A percentile compares a stretch with the other conserved stretches of the same genome.
These are phyloP conservation scores for Punctularia strigosozonata DNA, from an alignment of 768 basidiomycete species.

Conservation along the genomic window DNA sequence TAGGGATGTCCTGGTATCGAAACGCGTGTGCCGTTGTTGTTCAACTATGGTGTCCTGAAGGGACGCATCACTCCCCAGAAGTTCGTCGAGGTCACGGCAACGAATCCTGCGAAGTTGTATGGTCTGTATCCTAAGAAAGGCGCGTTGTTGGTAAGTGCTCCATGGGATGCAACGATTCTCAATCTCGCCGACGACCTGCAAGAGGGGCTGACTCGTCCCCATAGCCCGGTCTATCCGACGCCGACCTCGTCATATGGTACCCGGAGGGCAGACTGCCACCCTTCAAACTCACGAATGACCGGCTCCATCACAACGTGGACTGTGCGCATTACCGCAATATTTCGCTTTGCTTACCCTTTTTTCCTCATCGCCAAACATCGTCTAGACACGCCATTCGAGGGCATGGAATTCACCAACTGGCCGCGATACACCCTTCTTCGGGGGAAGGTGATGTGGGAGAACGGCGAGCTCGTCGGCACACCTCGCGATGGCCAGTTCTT, in stretches of 20 bases:
- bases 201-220: too few relatives aligned
- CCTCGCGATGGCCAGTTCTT: not conserved
- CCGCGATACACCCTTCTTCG: conserved; percentile 15
- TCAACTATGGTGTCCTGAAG: conserved; percentile 17
- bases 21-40: conserved; percentile 20
- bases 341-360: too few relatives aligned
- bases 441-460: conserved; percentile 9
- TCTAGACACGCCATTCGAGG: conserved; percentile 24
- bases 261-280: conserved; percentile 18
- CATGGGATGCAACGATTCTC: too few relatives aligned
- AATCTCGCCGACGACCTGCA: conserved; percentile 22
- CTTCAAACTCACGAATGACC: conserved; percentile 10
- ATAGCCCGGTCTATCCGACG: too few relatives aligned
- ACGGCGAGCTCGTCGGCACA: not conserved
- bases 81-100: conserved; percentile 22
- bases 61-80: conserved; percentile 17
- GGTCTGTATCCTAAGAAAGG: conserved; percentile 24
- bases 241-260: too few relatives aligned
- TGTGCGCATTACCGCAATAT: too few relatives aligned
- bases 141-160: too few relatives aligned
- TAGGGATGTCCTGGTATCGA: conserved; percentile 21
- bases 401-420: conserved; percentile 20
- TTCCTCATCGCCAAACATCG: conserved; percentile 13
- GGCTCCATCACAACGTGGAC: too few relatives aligned
- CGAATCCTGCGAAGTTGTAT: conserved; percentile 22